Evolutionary conservation across 106 monocot genomes (phyloP).

Genomic region (Platanthera zijinensis): DNA sequence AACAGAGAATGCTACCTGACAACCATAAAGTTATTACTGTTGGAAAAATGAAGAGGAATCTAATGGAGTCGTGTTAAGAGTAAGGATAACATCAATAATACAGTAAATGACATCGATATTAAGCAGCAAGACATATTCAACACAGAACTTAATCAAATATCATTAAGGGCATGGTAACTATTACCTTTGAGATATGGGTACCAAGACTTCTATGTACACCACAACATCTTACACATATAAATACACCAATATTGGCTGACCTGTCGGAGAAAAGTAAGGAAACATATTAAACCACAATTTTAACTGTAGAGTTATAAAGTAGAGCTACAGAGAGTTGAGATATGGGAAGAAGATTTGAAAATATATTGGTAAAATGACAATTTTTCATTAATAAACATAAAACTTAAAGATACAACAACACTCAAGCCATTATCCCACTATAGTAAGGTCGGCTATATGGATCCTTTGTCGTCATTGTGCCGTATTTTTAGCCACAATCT

Average conservation of each 20-base stretch:
- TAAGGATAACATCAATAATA: neutral
- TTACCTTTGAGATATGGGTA: slow-evolving; percentile 20
- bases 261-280: slow-evolving; percentile 3
- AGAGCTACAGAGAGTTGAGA: neutral
- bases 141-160: neutral
- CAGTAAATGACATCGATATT: neutral
- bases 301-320: neutral
- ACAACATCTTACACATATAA: slow-evolving; percentile 27
- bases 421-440: too few species aligned
- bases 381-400: neutral
- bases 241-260: slow-evolving; percentile 24
- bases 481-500: too few species aligned
- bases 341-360: neutral
- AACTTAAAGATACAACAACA: neutral
- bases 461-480: too few species aligned
- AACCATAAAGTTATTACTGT: neutral
- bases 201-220: slow-evolving; percentile 25
- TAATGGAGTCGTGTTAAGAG: neutral
- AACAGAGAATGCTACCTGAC: neutral
- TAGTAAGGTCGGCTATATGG: too few species aligned
- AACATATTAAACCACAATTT: neutral
- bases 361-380: neutral
- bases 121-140: neutral
- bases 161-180: neutral
- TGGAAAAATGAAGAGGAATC: neutral